Evolutionary conservation across 225 moss, liverwort and hornwort species (phyloP).

Genomic region (Bryoerythrophyllum caledonicum): DNA sequence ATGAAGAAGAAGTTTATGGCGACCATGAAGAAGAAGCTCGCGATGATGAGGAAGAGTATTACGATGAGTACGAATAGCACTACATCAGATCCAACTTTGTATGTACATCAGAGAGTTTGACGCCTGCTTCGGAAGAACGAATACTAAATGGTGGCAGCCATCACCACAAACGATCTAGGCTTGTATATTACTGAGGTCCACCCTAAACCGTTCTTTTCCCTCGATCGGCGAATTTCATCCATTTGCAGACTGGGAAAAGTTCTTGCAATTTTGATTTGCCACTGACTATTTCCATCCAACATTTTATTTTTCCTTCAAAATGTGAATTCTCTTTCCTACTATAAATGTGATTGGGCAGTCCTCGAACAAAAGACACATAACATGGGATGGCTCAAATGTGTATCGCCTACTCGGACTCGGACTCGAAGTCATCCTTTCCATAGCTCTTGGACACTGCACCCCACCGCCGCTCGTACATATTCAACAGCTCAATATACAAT

Average conservation of each 20-base stretch:
- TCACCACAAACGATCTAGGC: neutral
- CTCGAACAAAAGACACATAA: neutral
- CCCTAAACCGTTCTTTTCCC: constrained; percentile 7
- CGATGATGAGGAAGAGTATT: constrained; percentile 34
- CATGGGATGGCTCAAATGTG: constrained; percentile 1
- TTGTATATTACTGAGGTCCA: constrained; percentile 31
- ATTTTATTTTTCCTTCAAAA: neutral
- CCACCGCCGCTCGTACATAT: constrained; percentile 59
- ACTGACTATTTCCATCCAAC: neutral
- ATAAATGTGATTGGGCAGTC: neutral
- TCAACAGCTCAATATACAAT: constrained; percentile 32
- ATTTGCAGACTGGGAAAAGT: constrained; percentile 13
- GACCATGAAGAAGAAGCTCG: constrained; percentile 34
- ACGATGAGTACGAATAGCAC: constrained; percentile 42
- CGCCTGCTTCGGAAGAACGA: neutral
- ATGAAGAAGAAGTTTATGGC: constrained; percentile 34
- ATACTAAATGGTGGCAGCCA: constrained; percentile 1
- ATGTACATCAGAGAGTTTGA: constrained; percentile 27
- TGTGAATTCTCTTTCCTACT: neutral
- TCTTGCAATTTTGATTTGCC: constrained; percentile 10
- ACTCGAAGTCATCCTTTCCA: constrained; percentile 25
- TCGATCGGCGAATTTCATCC: constrained; percentile 13
- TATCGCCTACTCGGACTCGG: neutral
- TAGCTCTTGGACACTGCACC: constrained; percentile 31
- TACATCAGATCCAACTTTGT: constrained; percentile 16